A percentile compares a stretch with the other conserved stretches of the same genome.
phyloP scores from a whole-genome alignment of 2,329 filamentous ascomycete genomes.

The Aspergillus thermomutatus region DNA sequence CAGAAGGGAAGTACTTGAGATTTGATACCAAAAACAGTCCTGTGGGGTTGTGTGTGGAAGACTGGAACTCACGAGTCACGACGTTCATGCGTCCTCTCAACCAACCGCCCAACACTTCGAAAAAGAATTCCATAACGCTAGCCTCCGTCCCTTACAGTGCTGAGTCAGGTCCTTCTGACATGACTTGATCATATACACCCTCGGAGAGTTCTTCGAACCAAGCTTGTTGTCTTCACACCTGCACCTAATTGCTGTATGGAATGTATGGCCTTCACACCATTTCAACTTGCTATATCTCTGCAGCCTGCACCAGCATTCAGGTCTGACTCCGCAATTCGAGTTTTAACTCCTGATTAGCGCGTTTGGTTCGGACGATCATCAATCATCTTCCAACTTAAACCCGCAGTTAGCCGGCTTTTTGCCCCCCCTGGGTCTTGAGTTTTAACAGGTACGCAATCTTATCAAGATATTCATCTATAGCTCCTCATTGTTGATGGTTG shows the following conservation, averaged over 20 bases:
- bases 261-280: background rate
- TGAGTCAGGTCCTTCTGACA: background rate
- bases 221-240: background rate
- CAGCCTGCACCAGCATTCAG: background rate
- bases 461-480: background rate
- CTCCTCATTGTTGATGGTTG: background rate
- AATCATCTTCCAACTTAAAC: conserved; percentile 10
- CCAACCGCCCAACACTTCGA: conserved; percentile 15
- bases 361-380: conserved; percentile 12
- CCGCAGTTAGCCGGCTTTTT: conserved; percentile 8
- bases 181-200: background rate
- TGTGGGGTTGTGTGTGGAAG: conserved; percentile 1
- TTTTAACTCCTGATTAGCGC: conserved; percentile 12
- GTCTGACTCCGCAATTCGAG: conserved; percentile 13
- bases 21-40: background rate
- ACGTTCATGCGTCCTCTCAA: background rate
- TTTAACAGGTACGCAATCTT: conserved; percentile 7
- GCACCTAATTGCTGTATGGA: background rate
- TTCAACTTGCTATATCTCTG: background rate
- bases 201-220: background rate
- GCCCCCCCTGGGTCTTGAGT: background rate
- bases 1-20: background rate
- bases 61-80: background rate
- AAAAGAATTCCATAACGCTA: conserved; percentile 9
- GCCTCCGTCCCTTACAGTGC: background rate